Evolutionary conservation across 2,329 filamentous ascomycete species (phyloP).

Genomic region (Ophiostoma tasmaniense): DNA sequence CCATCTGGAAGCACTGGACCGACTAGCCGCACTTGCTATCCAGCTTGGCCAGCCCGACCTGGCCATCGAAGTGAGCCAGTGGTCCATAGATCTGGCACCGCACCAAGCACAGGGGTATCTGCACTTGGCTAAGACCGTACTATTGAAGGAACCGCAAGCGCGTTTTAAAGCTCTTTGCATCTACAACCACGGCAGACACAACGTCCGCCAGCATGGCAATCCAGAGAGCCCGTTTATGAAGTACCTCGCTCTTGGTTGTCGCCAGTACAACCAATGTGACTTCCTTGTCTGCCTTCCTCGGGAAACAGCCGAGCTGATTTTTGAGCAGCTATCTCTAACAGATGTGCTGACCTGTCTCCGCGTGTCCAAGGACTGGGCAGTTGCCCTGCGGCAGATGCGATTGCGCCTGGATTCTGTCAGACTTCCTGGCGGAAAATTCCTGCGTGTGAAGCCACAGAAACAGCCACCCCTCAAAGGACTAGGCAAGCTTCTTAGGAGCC

Average conservation of each 20-base stretch:
- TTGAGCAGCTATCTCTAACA: slow-evolving; percentile 11
- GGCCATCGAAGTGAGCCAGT: slow-evolving; percentile 12
- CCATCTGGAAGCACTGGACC: slow-evolving; percentile 16
- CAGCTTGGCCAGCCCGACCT: not conserved
- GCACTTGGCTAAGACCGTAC: slow-evolving; percentile 15
- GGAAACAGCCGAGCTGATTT: slow-evolving; percentile 16
- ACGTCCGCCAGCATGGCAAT: slow-evolving; percentile 14
- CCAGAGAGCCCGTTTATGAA: not conserved
- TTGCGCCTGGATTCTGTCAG: not conserved
- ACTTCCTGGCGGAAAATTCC: not conserved
- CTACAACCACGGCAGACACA: slow-evolving; percentile 19
- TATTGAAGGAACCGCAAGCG: not conserved
- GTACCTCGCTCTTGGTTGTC: slow-evolving; percentile 11
- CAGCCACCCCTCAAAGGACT: slow-evolving; percentile 4
- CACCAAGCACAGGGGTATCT: slow-evolving; percentile 18
- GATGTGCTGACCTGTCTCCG: slow-evolving; percentile 13
- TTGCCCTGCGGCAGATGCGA: slow-evolving; percentile 7
- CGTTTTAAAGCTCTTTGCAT: slow-evolving; percentile 18
- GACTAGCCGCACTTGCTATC: not conserved
- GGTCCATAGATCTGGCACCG: slow-evolving; percentile 17
- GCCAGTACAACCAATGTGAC: slow-evolving; percentile 14
- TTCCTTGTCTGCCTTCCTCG: slow-evolving; percentile 16
- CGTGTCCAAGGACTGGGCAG: slow-evolving; percentile 14
- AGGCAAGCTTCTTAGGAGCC: not conserved
- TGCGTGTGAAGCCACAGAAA: not conserved